Evolutionary conservation across 176 grass and related monocot species (phyloP).

Genomic region (Aegilops tauschii): DNA sequence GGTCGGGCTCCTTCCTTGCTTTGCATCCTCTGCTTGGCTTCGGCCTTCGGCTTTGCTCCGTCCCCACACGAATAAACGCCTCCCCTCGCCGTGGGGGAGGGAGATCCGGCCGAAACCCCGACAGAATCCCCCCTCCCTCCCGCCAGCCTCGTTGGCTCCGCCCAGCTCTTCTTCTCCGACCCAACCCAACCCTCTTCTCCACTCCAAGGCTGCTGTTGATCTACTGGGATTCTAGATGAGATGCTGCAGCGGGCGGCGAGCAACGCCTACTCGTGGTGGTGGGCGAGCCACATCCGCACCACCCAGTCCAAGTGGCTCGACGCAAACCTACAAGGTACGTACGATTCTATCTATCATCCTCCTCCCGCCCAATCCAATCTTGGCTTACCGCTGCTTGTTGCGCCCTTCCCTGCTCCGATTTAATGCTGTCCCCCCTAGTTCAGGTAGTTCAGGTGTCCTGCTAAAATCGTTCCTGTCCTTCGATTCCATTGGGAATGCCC

Average conservation of each 20-base stretch:
- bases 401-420: not conserved
- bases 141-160: not conserved
- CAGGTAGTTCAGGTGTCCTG: not conserved
- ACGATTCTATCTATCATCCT: not conserved
- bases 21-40: not conserved
- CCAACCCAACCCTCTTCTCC: not conserved
- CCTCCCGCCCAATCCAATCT: not conserved
- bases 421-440: no score
- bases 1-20: not conserved
- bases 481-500: no score
- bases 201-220: not conserved
- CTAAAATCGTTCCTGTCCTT: not conserved
- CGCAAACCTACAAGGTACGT: conserved; percentile 56
- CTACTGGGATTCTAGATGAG: not conserved
- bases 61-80: not conserved
- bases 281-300: conserved; percentile 79
- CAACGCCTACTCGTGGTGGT: conserved; percentile 90
- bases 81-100: not conserved
- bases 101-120: not conserved
- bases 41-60: not conserved
- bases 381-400: not conserved
- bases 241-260: conserved; percentile 84
- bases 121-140: not conserved
- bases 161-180: not conserved
- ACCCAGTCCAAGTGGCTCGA: conserved; percentile 90